These are phyloP conservation scores for Coniosporium tulheliwenetii DNA, from an alignment of 2,329 filamentous ascomycete species.

Conservation along the genomic window DNA sequence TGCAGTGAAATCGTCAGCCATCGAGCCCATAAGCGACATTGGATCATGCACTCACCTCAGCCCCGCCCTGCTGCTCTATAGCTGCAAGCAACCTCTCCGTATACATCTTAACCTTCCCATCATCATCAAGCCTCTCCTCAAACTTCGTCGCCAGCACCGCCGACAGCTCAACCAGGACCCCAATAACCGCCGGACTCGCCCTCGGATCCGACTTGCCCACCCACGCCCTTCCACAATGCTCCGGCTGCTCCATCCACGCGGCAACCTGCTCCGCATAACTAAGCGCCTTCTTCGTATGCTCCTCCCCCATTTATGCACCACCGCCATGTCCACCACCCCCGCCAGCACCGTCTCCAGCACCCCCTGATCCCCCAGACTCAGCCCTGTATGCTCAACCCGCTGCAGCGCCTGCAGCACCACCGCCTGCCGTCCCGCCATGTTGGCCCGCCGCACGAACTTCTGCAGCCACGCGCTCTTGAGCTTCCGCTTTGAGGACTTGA, in stretches of 20 bases:
- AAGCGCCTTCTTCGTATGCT: slow-evolving; percentile 20
- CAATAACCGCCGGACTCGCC: slow-evolving; percentile 20
- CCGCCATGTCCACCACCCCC: slow-evolving; percentile 18
- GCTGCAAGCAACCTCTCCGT: slow-evolving; percentile 20
- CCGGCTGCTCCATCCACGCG: slow-evolving; percentile 22
- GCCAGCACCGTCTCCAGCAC: slow-evolving; percentile 19
- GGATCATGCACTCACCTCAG: background rate
- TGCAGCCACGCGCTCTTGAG: slow-evolving; percentile 10
- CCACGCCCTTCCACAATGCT: slow-evolving; percentile 17
- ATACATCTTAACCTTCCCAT: slow-evolving; percentile 22
- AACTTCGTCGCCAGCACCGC: slow-evolving; percentile 22
- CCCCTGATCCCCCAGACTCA: slow-evolving; percentile 14
- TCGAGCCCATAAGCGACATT: background rate
- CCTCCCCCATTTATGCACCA: slow-evolving; percentile 18
- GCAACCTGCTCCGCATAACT: slow-evolving; percentile 21
- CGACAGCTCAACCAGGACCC: slow-evolving; percentile 26
- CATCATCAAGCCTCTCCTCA: slow-evolving; percentile 14
- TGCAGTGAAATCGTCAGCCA: background rate
- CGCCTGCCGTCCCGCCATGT: slow-evolving; percentile 11
- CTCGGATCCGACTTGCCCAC: slow-evolving; percentile 13
- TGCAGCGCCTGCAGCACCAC: slow-evolving; percentile 16
- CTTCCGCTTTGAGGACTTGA: slow-evolving; percentile 10
- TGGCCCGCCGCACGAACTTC: slow-evolving; percentile 17
- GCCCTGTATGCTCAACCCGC: slow-evolving; percentile 14
- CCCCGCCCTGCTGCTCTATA: slow-evolving; percentile 10